Base-by-base conservation (phyloP, 345 rosid genomes). In the Bruguiera gymnorhiza region DNA sequence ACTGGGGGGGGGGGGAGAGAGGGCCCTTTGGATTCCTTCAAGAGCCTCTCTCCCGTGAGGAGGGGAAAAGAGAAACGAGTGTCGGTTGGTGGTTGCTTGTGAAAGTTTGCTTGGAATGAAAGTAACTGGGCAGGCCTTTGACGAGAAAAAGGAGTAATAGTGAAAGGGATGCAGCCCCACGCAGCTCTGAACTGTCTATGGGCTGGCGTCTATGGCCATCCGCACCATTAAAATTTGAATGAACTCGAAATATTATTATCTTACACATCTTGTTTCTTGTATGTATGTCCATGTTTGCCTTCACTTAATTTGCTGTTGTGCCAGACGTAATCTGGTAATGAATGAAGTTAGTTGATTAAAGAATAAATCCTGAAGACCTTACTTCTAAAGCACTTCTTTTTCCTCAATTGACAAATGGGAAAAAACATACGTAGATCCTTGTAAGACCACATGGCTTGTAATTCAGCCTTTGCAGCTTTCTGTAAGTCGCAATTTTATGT, bases 21-120 rank as follows among this genome's bases (percentile, higher is more conserved):
- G 16, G 46, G 31, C 8, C n/a, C 21, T 6, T 29, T 69, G 66
- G 76, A 71, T 70, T 70, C 74, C 31, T 26, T 36, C 24, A 48
- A 69, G 0, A 23, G 56, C 3, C 65, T 48, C 18, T 0, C 62
- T 16, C 70, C 1, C 24, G 8, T 11, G 6, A 27, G 32, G 32
- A 16, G 6, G 13, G 56, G 36, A 29, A 51, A 43, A 6, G 31
- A 57, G 32, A 56, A 62, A 62, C 32, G 10, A 6, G 39, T 59
- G 62, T 32, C 16, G 4, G 7, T 34, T 52, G 70, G 64, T 18
- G 70, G 75, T 78, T 78, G 60, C 87, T 82, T 78, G 83, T 66
- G 0, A 26, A 43, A 71, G 71, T 71, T 76, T 60, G 76, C 79
- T 32, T 73, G 73, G 70, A 62, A 60, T 53, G 74, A 67, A 24